Conservation (phyloP, 371 early-diverging fungal species). For the Apophysomyces ossiformis region DNA sequence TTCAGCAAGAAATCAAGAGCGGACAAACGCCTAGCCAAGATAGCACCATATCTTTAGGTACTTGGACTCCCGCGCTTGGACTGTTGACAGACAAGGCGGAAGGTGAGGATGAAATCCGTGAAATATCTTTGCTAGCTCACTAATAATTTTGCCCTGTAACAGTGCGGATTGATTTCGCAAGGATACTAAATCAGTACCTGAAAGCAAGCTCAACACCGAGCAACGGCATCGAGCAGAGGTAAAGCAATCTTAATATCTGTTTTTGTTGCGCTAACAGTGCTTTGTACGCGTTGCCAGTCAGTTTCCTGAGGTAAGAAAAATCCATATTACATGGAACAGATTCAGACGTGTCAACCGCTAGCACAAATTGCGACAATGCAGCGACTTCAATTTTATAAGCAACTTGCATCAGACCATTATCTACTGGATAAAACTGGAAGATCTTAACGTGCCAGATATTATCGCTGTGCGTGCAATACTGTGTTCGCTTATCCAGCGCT, state of each 20-base stretch:
- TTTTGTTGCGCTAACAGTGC: background rate
- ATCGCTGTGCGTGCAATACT: constrained; percentile 53
- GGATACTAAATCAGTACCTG: constrained; percentile 27
- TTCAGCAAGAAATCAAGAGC: constrained; percentile 13
- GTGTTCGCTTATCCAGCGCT: constrained; percentile 41
- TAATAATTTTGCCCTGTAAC: constrained; percentile 12
- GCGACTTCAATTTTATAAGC: constrained; percentile 46
- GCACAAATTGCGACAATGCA: constrained; percentile 20
- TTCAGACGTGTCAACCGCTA: background rate
- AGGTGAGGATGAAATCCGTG: constrained; percentile 19
- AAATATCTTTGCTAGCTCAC: background rate
- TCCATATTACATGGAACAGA: background rate
- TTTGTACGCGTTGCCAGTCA: background rate
- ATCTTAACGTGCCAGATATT: constrained; percentile 58
- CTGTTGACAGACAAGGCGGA: constrained; percentile 45
- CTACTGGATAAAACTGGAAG: constrained; percentile 45
- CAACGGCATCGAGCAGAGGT: constrained; percentile 20
- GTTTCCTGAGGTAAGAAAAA: constrained; percentile 1
- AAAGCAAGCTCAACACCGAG: background rate
- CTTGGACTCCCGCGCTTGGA: constrained; percentile 50
- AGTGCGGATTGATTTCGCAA: constrained; percentile 2
- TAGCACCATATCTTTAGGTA: constrained; percentile 25
- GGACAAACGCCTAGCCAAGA: constrained; percentile 21
- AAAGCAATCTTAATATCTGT: constrained; percentile 17
- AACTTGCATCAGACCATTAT: constrained; percentile 51